Evolutionary conservation across 225 moss, liverwort and hornwort genomes (phyloP).

Genomic region (Sphagnum tenellum): DNA sequence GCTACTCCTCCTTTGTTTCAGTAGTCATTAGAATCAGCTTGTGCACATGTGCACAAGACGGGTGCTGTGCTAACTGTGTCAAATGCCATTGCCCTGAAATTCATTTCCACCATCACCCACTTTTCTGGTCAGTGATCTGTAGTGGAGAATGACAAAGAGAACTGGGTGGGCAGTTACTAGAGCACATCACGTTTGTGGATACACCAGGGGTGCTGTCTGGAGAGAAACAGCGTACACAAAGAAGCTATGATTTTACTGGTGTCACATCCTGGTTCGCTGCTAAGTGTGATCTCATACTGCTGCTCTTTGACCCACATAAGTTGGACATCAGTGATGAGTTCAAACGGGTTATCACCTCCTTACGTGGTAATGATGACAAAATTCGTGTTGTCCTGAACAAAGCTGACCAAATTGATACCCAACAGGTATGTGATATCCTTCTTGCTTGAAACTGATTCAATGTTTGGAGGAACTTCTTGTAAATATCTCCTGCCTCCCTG

Average conservation of each 20-base stretch:
- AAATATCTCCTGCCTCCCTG: too few relatives aligned
- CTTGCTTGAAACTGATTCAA: too few relatives aligned
- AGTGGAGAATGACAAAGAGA: background rate
- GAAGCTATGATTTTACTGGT: slow-evolving; percentile 96
- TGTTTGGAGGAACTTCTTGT: too few relatives aligned
- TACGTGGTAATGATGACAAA: slow-evolving; percentile 95
- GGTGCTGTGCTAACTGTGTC: background rate
- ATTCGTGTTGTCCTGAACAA: slow-evolving; percentile 95
- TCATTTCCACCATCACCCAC: background rate
- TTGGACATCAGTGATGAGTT: slow-evolving; percentile 97
- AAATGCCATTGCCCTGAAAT: slow-evolving; percentile 1
- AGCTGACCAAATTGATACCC: slow-evolving; percentile 95
- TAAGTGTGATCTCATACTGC: slow-evolving; percentile 88
- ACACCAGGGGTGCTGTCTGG: slow-evolving; percentile 98
- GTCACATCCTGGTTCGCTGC: slow-evolving; percentile 99
- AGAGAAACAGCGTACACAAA: slow-evolving; percentile 94
- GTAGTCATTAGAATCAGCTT: too few relatives aligned
- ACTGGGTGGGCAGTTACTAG: slow-evolving; percentile 52
- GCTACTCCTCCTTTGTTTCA: too few relatives aligned
- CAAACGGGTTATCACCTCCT: slow-evolving; percentile 80
- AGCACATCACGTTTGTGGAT: slow-evolving; percentile 94
- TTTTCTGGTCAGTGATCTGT: background rate
- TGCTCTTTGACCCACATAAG: slow-evolving; percentile 93
- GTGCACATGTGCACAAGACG: too few relatives aligned
- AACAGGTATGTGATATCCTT: slow-evolving; percentile 46